These are phyloP conservation scores for Saitozyma sp. DNA, from an alignment of 768 basidiomycete genomes.

Conservation along the genomic window DNA sequence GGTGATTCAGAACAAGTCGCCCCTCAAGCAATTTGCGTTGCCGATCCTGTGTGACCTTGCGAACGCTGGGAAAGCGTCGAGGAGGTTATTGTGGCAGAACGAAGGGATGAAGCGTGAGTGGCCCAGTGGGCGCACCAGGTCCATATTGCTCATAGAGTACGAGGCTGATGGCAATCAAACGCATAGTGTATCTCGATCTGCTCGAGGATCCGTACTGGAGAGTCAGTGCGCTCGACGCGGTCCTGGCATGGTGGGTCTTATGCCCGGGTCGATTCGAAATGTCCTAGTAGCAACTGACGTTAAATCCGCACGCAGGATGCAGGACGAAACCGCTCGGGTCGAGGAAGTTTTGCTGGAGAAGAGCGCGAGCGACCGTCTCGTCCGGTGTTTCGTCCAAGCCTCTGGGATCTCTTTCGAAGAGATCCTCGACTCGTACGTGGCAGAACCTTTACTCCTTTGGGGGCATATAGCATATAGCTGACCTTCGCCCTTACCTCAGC, in stretches of 20 bases:
- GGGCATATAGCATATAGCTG: not conserved
- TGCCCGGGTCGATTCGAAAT: not conserved
- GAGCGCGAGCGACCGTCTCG: slow-evolving; percentile 78
- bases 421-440: slow-evolving; percentile 49
- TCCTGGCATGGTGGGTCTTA: slow-evolving; percentile 74
- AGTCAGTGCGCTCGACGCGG: slow-evolving; percentile 66
- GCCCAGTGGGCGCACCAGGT: not conserved
- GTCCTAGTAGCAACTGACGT: slow-evolving; percentile 4
- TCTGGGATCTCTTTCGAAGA: slow-evolving; percentile 47
- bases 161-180: not conserved
- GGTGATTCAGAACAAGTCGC: slow-evolving; percentile 83
- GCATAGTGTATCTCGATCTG: slow-evolving; percentile 50
- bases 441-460: not conserved
- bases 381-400: slow-evolving; percentile 65
- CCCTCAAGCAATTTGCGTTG: slow-evolving; percentile 92
- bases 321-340: slow-evolving; percentile 90
- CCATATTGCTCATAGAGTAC: not conserved
- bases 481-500: slow-evolving; percentile 15
- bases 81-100: slow-evolving; percentile 87
- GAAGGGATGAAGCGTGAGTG: slow-evolving; percentile 65
- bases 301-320: slow-evolving; percentile 76
- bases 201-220: slow-evolving; percentile 52
- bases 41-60: slow-evolving; percentile 96
- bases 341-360: slow-evolving; percentile 85
- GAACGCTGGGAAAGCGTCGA: slow-evolving; percentile 88